Evolutionary conservation across 768 basidiomycete species (phyloP).

Genomic region (Crepidotus variabilis): DNA sequence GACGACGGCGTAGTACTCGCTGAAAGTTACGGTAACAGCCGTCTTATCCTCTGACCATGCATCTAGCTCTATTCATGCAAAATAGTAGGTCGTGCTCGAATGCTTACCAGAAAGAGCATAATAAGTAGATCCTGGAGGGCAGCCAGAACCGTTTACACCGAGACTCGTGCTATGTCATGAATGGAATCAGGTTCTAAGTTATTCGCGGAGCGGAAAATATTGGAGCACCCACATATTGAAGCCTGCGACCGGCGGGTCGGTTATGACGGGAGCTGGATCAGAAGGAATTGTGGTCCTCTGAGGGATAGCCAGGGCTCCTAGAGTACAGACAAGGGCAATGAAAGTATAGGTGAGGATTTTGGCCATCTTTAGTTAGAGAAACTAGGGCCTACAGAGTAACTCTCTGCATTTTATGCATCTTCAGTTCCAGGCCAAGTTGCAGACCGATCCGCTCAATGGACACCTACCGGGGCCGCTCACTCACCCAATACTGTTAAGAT

Average conservation of each 20-base stretch:
- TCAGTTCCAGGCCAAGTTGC: no score
- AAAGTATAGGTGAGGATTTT: constrained; percentile 4
- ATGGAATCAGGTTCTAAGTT: background rate
- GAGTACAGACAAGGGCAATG: constrained; percentile 5
- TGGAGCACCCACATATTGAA: constrained; percentile 21
- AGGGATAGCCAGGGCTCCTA: constrained; percentile 9
- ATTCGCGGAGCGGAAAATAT: background rate
- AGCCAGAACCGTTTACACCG: constrained; percentile 20
- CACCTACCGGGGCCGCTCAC: background rate
- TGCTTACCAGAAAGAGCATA: constrained; percentile 15
- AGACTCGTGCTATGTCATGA: constrained; percentile 14
- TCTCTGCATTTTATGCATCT: no score
- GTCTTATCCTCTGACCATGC: constrained; percentile 13
- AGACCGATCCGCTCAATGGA: background rate
- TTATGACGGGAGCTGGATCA: constrained; percentile 8
- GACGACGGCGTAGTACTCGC: constrained; percentile 17
- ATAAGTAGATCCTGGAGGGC: constrained; percentile 18
- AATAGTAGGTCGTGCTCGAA: background rate
- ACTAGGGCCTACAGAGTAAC: background rate
- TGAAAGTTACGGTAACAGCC: constrained; percentile 18
- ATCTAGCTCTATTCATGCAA: background rate
- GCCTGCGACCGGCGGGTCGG: constrained; percentile 15
- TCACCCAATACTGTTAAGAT: background rate
- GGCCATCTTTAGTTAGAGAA: constrained; percentile 4
- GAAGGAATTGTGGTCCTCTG: constrained; percentile 4